A percentile compares a stretch with the other conserved stretches of the same genome.
Conservation (phyloP, 2,329 filamentous ascomycete genomes). For the Nigrospora osmanthi region DNA sequence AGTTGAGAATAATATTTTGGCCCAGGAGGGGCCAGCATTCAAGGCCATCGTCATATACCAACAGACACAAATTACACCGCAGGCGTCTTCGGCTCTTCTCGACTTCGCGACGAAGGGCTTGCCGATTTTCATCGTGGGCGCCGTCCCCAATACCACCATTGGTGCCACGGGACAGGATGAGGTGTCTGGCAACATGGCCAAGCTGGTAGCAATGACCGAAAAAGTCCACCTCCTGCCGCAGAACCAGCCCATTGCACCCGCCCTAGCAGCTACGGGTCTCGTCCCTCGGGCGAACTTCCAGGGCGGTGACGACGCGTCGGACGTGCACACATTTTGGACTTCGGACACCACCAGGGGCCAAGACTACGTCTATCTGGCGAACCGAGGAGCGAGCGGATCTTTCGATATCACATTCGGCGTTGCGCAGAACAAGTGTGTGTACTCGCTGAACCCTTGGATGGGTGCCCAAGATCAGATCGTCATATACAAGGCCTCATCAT, state of each 20-base stretch:
- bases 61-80: conserved; percentile 10
- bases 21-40: conserved; percentile 12
- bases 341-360: background rate
- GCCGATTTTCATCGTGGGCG: conserved; percentile 12
- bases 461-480: background rate
- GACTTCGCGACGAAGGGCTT: conserved; percentile 10
- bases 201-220: background rate
- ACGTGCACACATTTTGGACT: conserved; percentile 3
- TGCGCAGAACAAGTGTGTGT: background rate
- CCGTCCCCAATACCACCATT: conserved; percentile 1
- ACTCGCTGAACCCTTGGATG: conserved; percentile 1
- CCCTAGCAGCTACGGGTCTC: conserved; percentile 1
- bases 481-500: background rate
- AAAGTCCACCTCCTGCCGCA: background rate
- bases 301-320: background rate
- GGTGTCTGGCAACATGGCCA: conserved; percentile 3
- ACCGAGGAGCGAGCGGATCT: background rate
- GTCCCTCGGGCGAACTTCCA: background rate
- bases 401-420: conserved; percentile 3
- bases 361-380: conserved; percentile 5
- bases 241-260: conserved; percentile 1
- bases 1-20: conserved; percentile 8
- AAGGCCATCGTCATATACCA: conserved; percentile 12
- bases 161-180: conserved; percentile 1
- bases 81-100: conserved; percentile 7